A percentile compares a stretch with the other conserved stretches of the same genome.
Conservation (phyloP, 352 stramenopile genomes). For the Lagenidium giganteum region DNA sequence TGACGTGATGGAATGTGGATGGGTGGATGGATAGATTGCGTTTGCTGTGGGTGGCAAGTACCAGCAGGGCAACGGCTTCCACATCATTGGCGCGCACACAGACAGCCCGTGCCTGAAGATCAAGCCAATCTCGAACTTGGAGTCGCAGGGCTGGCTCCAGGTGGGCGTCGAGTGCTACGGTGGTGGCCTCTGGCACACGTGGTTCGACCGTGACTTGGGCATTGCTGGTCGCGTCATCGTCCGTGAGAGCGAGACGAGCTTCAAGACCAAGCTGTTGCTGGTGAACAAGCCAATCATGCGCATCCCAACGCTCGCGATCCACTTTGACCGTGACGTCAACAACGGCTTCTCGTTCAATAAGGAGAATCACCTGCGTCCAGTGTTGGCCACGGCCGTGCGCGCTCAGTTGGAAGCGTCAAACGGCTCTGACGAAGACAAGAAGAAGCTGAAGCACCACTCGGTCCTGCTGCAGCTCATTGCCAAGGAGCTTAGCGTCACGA, state of each 20-base stretch:
- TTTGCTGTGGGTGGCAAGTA: conserved; percentile 95
- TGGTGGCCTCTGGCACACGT: conserved; percentile 97
- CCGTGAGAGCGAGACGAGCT: conserved; percentile 63
- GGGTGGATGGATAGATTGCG: conserved; percentile 35
- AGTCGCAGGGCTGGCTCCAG: conserved; percentile 81
- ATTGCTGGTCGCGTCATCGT: conserved; percentile 92
- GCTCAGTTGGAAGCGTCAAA: conserved; percentile 83
- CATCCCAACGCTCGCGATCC: conserved; percentile 97
- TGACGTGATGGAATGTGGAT: neutral
- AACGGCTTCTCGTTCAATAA: conserved; percentile 95
- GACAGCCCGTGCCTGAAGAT: conserved; percentile 95
- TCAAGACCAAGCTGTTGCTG: conserved; percentile 82
- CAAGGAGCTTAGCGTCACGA: conserved; percentile 81
- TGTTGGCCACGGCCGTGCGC: conserved; percentile 82
- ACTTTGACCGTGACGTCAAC: conserved; percentile 90
- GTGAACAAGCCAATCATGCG: conserved; percentile 94
- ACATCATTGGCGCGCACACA: conserved; percentile 96
- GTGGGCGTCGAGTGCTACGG: conserved; percentile 80
- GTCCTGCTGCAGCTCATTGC: conserved; percentile 91
- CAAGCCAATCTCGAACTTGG: conserved; percentile 91
- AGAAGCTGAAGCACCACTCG: conserved; percentile 87
- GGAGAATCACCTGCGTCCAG: conserved; percentile 93
- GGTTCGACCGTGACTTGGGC: conserved; percentile 96
- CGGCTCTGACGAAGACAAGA: conserved; percentile 24
- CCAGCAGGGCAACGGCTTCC: conserved; percentile 89